These are phyloP conservation scores for Lactarius hengduanensis DNA, from an alignment of 768 basidiomycete genomes.

Conservation along the genomic window DNA sequence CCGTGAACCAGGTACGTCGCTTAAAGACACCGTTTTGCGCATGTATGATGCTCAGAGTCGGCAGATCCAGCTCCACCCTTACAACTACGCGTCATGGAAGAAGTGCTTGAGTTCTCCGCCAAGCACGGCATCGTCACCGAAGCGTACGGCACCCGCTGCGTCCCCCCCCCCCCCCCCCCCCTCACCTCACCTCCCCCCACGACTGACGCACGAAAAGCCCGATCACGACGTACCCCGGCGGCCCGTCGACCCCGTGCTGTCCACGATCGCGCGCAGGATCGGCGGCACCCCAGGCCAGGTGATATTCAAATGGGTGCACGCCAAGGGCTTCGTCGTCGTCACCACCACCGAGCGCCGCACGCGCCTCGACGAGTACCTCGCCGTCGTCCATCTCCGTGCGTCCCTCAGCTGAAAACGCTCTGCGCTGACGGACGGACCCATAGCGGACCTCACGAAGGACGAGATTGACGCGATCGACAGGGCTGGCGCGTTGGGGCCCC, in stretches of 20 bases:
- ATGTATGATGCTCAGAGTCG: no score
- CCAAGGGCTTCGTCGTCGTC: constrained; percentile 65
- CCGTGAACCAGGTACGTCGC: constrained; percentile 61
- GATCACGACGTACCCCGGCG: constrained; percentile 57
- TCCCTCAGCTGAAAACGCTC: background rate
- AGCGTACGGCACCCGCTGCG: constrained; percentile 62
- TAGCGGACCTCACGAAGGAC: constrained; percentile 53
- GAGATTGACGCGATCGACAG: constrained; percentile 64
- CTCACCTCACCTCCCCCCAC: background rate
- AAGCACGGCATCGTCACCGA: constrained; percentile 60
- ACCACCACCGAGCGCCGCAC: constrained; percentile 39
- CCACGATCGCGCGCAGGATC: constrained; percentile 50
- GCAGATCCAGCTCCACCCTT: constrained; percentile 70
- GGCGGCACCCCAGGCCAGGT: constrained; percentile 63
- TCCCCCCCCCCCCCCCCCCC: no score
- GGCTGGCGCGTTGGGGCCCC: constrained; percentile 55
- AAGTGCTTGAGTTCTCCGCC: constrained; percentile 51
- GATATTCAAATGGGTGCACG: constrained; percentile 64
- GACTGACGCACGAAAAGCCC: constrained; percentile 39
- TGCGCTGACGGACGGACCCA: no score
- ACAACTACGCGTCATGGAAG: constrained; percentile 60
- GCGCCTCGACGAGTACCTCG: constrained; percentile 7
- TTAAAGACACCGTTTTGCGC: no score
- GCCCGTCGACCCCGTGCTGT: constrained; percentile 57
- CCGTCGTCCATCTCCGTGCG: constrained; percentile 21